phyloP scores from a whole-genome alignment of 2,329 filamentous ascomycete genomes.

The Nigrospora oryzae region DNA sequence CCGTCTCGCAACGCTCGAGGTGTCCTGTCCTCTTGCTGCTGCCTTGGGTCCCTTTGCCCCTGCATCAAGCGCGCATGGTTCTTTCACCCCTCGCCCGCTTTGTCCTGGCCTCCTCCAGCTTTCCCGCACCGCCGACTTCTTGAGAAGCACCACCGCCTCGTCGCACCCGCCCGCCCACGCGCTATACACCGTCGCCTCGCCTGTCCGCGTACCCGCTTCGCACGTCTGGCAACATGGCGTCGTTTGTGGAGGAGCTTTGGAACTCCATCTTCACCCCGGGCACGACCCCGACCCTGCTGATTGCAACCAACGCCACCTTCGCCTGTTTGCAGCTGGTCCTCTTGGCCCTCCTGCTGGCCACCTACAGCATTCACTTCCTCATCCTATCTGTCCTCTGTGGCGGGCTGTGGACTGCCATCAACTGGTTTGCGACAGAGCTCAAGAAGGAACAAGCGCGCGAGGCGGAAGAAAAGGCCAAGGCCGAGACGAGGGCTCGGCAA shows the following conservation, averaged over 20 bases:
- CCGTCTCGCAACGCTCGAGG: too few species aligned
- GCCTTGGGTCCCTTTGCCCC: too few species aligned
- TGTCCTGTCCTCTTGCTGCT: too few species aligned
- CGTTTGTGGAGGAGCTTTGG: conserved; percentile 71
- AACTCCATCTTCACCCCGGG: conserved; percentile 90
- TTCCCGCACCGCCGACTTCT: too few species aligned
- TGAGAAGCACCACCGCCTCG: too few species aligned
- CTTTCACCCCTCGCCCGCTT: too few species aligned
- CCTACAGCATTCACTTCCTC: conserved; percentile 82
- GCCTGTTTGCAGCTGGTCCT: conserved; percentile 76
- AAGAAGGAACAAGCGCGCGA: conserved; percentile 34
- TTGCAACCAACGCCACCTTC: conserved; percentile 87
- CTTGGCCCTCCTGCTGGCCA: conserved; percentile 65
- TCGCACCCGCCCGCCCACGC: too few species aligned
- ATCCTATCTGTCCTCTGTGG: conserved; percentile 71
- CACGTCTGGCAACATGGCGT: conserved; percentile 34
- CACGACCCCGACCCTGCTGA: conserved; percentile 75
- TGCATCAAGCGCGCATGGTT: too few species aligned
- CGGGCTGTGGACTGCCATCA: conserved; percentile 86
- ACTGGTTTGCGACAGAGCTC: conserved; percentile 83
- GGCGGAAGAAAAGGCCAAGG: conserved; percentile 30
- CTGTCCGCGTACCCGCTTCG: too few species aligned
- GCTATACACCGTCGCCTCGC: too few species aligned
- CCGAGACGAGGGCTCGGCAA: conserved; percentile 23
- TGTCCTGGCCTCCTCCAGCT: too few species aligned